These are phyloP conservation scores for Mycosphaerelloides madeirae DNA, from an alignment of 2,329 filamentous ascomycete species.

Conservation along the genomic window DNA sequence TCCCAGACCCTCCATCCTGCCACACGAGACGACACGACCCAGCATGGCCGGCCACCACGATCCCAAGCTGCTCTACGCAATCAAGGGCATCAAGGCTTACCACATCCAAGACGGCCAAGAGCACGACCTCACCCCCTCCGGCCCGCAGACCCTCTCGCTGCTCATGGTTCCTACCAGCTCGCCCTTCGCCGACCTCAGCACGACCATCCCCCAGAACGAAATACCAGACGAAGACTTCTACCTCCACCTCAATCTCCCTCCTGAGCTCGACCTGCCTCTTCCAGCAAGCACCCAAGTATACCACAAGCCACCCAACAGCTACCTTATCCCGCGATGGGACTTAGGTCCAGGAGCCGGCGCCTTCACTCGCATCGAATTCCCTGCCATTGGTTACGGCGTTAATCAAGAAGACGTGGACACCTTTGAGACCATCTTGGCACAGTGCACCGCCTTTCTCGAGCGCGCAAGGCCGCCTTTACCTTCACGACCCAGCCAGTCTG, in stretches of 20 bases:
- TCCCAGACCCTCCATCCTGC: background rate
- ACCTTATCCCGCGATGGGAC: conserved; percentile 93
- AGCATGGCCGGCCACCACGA: conserved; percentile 50
- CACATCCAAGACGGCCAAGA: conserved; percentile 87
- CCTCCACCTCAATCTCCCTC: conserved; percentile 87
- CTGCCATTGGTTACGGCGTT: conserved; percentile 63
- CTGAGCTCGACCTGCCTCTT: conserved; percentile 86
- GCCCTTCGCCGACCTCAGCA: conserved; percentile 54
- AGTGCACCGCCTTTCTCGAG: conserved; percentile 94
- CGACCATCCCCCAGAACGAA: conserved; percentile 53
- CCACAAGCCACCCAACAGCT: conserved; percentile 87
- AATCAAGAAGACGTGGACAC: conserved; percentile 91
- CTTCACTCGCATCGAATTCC: conserved; percentile 92
- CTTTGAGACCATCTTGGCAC: conserved; percentile 95
- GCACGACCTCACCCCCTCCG: conserved; percentile 72
- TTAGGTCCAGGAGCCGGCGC: conserved; percentile 80
- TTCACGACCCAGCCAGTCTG: conserved; percentile 27
- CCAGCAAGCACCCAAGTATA: conserved; percentile 97
- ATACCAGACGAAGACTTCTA: conserved; percentile 85
- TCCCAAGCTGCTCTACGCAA: conserved; percentile 52
- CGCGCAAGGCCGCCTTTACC: conserved; percentile 60
- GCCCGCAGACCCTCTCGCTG: conserved; percentile 84
- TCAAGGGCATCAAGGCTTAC: conserved; percentile 85
- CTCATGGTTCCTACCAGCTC: conserved; percentile 93
- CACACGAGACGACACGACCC: background rate